Evolutionary conservation across 108 stramenopile genomes (phyloP).

Genomic region (Pseudonitzschia pungens): DNA sequence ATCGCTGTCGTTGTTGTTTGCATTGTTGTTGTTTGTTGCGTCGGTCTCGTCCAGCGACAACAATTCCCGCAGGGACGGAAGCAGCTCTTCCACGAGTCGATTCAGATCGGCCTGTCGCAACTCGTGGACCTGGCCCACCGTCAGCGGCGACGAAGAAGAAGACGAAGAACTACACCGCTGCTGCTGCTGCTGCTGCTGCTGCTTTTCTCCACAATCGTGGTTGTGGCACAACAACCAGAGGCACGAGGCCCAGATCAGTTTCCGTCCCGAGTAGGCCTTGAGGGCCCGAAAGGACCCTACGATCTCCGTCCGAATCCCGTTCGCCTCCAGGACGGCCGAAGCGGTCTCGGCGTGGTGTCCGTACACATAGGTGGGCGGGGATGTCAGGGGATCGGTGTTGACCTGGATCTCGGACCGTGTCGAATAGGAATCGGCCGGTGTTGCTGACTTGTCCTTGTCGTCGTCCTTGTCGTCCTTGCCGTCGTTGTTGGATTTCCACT

Average conservation of each 20-base stretch:
- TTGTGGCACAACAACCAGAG: conserved; percentile 68
- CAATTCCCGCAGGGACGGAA: conserved; percentile 39
- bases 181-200: not conserved
- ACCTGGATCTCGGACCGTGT: not conserved
- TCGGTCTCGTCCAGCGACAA: not conserved
- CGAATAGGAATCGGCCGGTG: not conserved
- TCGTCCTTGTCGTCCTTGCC: not conserved
- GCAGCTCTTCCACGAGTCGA: conserved; percentile 52
- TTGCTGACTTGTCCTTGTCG: not conserved
- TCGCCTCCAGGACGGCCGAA: conserved; percentile 30
- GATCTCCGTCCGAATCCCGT: conserved; percentile 41
- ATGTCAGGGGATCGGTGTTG: conserved; percentile 29
- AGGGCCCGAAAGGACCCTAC: conserved; percentile 30
- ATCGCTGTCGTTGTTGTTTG: not conserved
- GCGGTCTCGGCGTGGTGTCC: conserved; percentile 53
- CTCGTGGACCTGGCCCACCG: conserved; percentile 53
- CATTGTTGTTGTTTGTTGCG: too few species aligned
- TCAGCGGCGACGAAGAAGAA: conserved; percentile 21
- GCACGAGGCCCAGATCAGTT: conserved; percentile 62
- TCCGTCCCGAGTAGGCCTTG: conserved; percentile 38
- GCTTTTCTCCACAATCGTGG: not conserved
- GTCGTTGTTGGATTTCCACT: conserved; percentile 1
- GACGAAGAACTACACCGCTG: not conserved
- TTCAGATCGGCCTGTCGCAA: conserved; percentile 32
- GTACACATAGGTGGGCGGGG: conserved; percentile 61